phyloP scores from a whole-genome alignment of 1,139 yeast species.

The Saccharomyces hybrid region DNA sequence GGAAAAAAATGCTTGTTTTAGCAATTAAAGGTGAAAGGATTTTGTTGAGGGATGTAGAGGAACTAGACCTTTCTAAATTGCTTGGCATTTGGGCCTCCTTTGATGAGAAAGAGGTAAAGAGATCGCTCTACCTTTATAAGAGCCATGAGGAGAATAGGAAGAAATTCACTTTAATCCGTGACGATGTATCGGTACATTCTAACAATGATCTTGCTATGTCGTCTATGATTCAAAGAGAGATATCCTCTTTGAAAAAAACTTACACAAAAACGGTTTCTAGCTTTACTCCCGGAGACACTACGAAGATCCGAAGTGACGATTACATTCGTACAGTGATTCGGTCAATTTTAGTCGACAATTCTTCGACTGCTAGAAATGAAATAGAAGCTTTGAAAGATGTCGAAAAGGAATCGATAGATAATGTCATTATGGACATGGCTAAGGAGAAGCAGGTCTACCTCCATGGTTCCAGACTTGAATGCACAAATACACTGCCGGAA shows the following conservation, averaged over 20 bases:
- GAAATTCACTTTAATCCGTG: slow-evolving; percentile 21
- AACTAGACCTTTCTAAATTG: slow-evolving; percentile 21
- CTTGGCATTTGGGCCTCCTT: slow-evolving; percentile 25
- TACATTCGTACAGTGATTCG: slow-evolving; percentile 25
- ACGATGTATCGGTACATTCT: slow-evolving; percentile 6
- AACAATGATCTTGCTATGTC: slow-evolving; percentile 26
- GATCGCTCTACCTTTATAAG: slow-evolving; percentile 19
- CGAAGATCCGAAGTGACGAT: slow-evolving; percentile 14
- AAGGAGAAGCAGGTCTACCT: slow-evolving; percentile 27
- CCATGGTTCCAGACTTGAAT: slow-evolving; percentile 25
- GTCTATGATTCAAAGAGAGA: slow-evolving; percentile 32
- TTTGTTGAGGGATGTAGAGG: slow-evolving; percentile 28
- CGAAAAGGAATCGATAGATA: slow-evolving; percentile 25
- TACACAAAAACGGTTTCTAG: slow-evolving; percentile 9
- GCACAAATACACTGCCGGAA: slow-evolving; percentile 23
- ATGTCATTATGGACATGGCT: slow-evolving; percentile 30
- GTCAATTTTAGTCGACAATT: slow-evolving; percentile 24
- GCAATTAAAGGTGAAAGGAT: slow-evolving; percentile 27
- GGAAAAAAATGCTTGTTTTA: slow-evolving; percentile 27
- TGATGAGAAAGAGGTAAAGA: slow-evolving; percentile 14
- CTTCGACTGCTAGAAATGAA: slow-evolving; percentile 20
- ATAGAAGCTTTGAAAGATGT: slow-evolving; percentile 19
- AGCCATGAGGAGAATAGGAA: slow-evolving; percentile 23
- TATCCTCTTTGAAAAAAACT: slow-evolving; percentile 23
- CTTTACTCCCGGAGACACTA: not conserved